phyloP scores from a whole-genome alignment of 768 basidiomycete genomes.

The Lactifluus subvellereus region DNA sequence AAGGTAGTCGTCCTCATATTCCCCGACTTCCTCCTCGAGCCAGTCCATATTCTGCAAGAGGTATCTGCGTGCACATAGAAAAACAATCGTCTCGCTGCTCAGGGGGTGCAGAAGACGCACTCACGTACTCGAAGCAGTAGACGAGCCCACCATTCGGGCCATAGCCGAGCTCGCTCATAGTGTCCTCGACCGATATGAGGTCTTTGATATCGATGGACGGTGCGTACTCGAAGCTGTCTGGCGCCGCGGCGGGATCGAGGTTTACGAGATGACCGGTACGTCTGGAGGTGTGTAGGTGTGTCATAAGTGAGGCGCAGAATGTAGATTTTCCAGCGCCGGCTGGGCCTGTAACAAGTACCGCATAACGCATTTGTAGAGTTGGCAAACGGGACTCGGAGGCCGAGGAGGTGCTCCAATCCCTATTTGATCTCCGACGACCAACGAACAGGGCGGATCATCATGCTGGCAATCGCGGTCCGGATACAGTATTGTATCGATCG shows the following conservation, averaged over 20 bases:
- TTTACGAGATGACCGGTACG: slow-evolving; percentile 91
- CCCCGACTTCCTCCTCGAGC: slow-evolving; percentile 93
- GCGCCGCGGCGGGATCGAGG: slow-evolving; percentile 89
- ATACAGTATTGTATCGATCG: neutral
- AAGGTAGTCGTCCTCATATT: slow-evolving; percentile 93
- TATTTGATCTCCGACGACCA: slow-evolving; percentile 13
- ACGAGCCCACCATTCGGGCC: slow-evolving; percentile 97
- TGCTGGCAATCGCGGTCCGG: neutral
- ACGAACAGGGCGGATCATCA: too few species aligned
- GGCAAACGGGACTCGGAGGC: neutral
- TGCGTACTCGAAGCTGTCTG: slow-evolving; percentile 84
- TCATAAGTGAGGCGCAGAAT: slow-evolving; percentile 81
- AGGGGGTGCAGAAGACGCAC: slow-evolving; percentile 30
- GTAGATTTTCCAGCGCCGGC: slow-evolving; percentile 98
- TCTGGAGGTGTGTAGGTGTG: slow-evolving; percentile 77
- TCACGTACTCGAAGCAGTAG: slow-evolving; percentile 98
- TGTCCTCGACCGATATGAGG: slow-evolving; percentile 87
- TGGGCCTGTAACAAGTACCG: slow-evolving; percentile 87
- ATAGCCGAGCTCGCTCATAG: slow-evolving; percentile 91
- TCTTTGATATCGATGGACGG: slow-evolving; percentile 93
- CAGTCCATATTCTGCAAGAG: slow-evolving; percentile 96
- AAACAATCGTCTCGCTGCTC: neutral
- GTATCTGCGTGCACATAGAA: slow-evolving; percentile 52
- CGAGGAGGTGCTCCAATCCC: too few species aligned
- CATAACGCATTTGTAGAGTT: slow-evolving; percentile 58